phyloP scores from a whole-genome alignment of 768 basidiomycete species.

The Clavulina sp. region DNA sequence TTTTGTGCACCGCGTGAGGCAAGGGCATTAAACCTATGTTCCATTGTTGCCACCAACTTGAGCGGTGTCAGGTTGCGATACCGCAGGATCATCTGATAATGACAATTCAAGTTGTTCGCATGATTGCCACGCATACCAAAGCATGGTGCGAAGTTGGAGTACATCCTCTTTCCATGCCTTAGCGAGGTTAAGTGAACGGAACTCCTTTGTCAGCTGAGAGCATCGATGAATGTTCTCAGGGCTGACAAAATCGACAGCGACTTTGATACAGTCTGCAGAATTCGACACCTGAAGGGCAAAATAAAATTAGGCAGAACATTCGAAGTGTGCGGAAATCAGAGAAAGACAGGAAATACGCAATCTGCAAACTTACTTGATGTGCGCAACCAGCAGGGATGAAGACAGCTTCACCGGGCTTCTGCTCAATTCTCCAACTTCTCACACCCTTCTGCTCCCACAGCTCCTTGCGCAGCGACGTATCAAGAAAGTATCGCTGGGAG shows the following conservation, averaged over 20 bases:
- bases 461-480: slow-evolving; percentile 45
- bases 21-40: too few species aligned
- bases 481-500: slow-evolving; percentile 74
- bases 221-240: slow-evolving; percentile 82
- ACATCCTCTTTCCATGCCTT: slow-evolving; percentile 92
- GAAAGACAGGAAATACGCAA: background rate
- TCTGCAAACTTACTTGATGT: slow-evolving; percentile 47
- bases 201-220: slow-evolving; percentile 71
- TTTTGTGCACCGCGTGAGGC: too few species aligned
- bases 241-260: slow-evolving; percentile 88
- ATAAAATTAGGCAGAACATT: slow-evolving; percentile 6
- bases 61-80: too few species aligned
- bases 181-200: slow-evolving; percentile 73
- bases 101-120: slow-evolving; percentile 19
- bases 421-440: slow-evolving; percentile 68
- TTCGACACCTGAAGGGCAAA: slow-evolving; percentile 58
- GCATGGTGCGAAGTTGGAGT: slow-evolving; percentile 75
- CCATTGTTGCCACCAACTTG: too few species aligned
- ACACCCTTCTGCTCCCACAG: slow-evolving; percentile 53
- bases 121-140: slow-evolving; percentile 87
- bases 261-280: slow-evolving; percentile 87
- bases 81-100: background rate
- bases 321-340: background rate
- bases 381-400: slow-evolving; percentile 92
- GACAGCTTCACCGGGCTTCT: slow-evolving; percentile 80